phyloP scores from a whole-genome alignment of 345 rosid genomes.

The Rhodamnia rubescens region DNA sequence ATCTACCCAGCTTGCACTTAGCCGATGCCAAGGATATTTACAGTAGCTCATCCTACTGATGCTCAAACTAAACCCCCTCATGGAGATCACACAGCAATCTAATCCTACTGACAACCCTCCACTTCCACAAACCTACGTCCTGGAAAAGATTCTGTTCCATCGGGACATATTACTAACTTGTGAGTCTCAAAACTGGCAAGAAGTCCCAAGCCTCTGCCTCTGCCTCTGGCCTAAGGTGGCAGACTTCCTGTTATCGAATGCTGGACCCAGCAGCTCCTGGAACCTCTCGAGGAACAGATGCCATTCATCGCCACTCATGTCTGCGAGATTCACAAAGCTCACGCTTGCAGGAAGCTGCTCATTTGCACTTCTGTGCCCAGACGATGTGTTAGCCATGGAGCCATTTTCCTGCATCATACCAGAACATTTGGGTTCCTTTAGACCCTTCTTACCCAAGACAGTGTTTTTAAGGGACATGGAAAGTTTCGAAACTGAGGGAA shows the following conservation, averaged over 20 bases:
- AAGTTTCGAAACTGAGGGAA: slow-evolving; percentile 49
- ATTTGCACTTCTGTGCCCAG: slow-evolving; percentile 83
- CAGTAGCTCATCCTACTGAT: slow-evolving; percentile 6
- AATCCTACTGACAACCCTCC: slow-evolving; percentile 6
- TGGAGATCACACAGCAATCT: not conserved
- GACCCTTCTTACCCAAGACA: slow-evolving; percentile 38
- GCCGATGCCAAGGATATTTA: slow-evolving; percentile 35
- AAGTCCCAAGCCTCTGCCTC: slow-evolving; percentile 93
- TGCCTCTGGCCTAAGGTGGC: slow-evolving; percentile 63
- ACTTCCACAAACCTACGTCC: slow-evolving; percentile 11
- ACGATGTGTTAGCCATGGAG: slow-evolving; percentile 35
- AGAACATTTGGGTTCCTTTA: slow-evolving; percentile 21
- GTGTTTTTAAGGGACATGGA: slow-evolving; percentile 65
- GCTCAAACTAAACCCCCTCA: not conserved
- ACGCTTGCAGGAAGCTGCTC: slow-evolving; percentile 71
- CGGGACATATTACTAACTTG: slow-evolving; percentile 1
- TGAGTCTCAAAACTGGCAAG: slow-evolving; percentile 87
- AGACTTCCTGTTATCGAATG: slow-evolving; percentile 59
- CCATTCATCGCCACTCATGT: slow-evolving; percentile 89
- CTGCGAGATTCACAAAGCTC: slow-evolving; percentile 80
- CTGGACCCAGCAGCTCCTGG: slow-evolving; percentile 58
- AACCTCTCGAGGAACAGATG: slow-evolving; percentile 59
- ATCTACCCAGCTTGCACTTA: slow-evolving; percentile 13
- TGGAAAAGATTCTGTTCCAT: not conserved
- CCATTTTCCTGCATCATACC: slow-evolving; percentile 46